Conservation (phyloP, 345 rosid species). For the Arabidopsis thaliana region TAIR10.1 NC_003076.8:5230501-5231000, state of each 20-base stretch:
- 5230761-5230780: slow-evolving; percentile 61
- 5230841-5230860: not conserved
- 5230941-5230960: slow-evolving; percentile 47
- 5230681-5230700: slow-evolving; percentile 66
- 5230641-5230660: slow-evolving; percentile 76
- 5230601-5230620: slow-evolving; percentile 70
- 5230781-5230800: slow-evolving; percentile 54
- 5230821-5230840: slow-evolving; percentile 20
- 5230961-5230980: slow-evolving; percentile 65
- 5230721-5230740: slow-evolving; percentile 74
- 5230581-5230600: slow-evolving; percentile 73
- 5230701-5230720: slow-evolving; percentile 65
- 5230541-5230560: slow-evolving; percentile 76
- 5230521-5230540: slow-evolving; percentile 56
- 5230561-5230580: slow-evolving; percentile 75
- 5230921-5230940: slow-evolving; percentile 55
- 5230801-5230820: not conserved
- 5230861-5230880: slow-evolving; percentile 80
- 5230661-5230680: slow-evolving; percentile 58
- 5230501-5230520: not conserved
- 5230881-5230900: slow-evolving; percentile 81
- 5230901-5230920: slow-evolving; percentile 86
- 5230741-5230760: slow-evolving; percentile 57
- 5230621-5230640: slow-evolving; percentile 63
- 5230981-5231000: slow-evolving; percentile 79